These are phyloP conservation scores for Psophocarpus tetragonolobus DNA, from an alignment of 306 rosid species.

Conservation along the genomic window DNA sequence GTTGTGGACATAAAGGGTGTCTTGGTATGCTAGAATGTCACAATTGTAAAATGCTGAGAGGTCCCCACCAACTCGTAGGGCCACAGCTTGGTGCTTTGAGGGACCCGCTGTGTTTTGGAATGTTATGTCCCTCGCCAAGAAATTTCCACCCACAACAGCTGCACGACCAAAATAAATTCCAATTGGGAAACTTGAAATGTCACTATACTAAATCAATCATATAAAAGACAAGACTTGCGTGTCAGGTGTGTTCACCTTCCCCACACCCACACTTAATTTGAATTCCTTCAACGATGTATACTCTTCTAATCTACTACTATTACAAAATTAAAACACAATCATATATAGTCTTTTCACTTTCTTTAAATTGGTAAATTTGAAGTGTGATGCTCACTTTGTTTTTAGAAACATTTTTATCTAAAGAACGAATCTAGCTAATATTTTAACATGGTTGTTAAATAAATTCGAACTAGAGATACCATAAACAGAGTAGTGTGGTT, in stretches of 20 bases:
- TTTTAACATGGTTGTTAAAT: slow-evolving; percentile 4
- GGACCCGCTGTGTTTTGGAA: slow-evolving; percentile 93
- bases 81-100: slow-evolving; percentile 94
- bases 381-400: not conserved
- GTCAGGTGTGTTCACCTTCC: not conserved
- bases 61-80: slow-evolving; percentile 83
- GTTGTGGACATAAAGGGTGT: slow-evolving; percentile 88
- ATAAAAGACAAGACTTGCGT: not conserved
- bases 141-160: slow-evolving; percentile 75
- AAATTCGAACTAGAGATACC: not conserved
- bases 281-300: not conserved
- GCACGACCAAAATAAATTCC: slow-evolving; percentile 19
- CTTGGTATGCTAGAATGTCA: slow-evolving; percentile 81
- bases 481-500: not conserved
- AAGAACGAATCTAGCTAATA: not conserved
- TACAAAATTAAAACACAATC: not conserved
- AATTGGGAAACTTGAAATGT: not conserved
- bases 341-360: not conserved
- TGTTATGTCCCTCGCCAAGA: slow-evolving; percentile 72
- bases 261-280: not conserved
- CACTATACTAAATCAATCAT: not conserved
- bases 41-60: slow-evolving; percentile 80
- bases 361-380: not conserved
- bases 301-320: too few species aligned
- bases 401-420: not conserved